These are phyloP conservation scores for Myriosclerotinia scirpicola DNA, from an alignment of 2,329 filamentous ascomycete genomes.

Conservation along the genomic window DNA sequence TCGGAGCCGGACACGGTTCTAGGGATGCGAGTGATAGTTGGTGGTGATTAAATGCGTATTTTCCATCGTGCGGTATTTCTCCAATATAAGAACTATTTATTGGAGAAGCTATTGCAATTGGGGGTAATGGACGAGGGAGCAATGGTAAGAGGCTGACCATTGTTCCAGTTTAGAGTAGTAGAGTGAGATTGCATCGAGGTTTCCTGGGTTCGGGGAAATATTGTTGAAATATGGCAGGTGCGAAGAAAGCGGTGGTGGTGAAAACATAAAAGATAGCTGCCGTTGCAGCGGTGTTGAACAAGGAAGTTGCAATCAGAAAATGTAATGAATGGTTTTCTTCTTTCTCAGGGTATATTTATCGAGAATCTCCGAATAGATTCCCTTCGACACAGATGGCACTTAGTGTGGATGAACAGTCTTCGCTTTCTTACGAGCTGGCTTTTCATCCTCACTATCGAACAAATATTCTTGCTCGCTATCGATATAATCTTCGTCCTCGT, in stretches of 20 bases:
- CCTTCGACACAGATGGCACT: background rate
- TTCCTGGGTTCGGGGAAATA: background rate
- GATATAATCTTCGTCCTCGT: background rate
- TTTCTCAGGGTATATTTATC: background rate
- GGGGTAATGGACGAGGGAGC: background rate
- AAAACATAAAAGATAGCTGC: background rate
- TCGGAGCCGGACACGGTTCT: background rate
- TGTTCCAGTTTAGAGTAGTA: background rate
- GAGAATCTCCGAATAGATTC: background rate
- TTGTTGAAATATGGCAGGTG: background rate
- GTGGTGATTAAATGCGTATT: background rate
- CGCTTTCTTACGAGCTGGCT: background rate
- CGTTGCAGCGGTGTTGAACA: background rate
- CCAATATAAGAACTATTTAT: background rate
- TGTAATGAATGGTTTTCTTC: background rate
- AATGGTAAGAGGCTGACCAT: background rate
- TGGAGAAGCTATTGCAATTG: background rate
- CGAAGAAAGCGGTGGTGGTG: background rate
- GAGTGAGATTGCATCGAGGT: background rate
- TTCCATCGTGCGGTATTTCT: background rate
- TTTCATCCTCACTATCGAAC: too few species aligned
- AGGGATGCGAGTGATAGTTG: background rate
- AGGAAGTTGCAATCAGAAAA: background rate
- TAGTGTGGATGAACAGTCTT: background rate
- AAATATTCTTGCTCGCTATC: too few species aligned